Evolutionary conservation across 192 early-diverging fungal genomes (phyloP), one percentile per base, ranked within the genome.

Genomic region (Coemansia reversa): DNA sequence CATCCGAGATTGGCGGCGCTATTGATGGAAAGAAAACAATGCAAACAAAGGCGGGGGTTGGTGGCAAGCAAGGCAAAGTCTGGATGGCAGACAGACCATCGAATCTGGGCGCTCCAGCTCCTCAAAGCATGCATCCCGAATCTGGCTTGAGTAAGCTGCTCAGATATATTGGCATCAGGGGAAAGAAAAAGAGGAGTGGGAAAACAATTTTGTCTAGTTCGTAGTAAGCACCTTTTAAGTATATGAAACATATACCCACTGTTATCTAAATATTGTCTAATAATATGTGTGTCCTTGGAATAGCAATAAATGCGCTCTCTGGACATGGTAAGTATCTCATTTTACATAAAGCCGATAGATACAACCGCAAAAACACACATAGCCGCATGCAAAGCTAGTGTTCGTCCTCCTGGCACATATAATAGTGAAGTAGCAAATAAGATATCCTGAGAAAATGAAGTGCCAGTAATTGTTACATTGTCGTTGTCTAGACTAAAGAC

Each of bases 81-180:
- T 78, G 70, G 75, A 78, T 78, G 75, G 69, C 75, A 11, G 75
- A 72, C 54, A 50, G 70, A n/a, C 75, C 75, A n/a, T 78, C 75
- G 14, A 55, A 55, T 18, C 57, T 78, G 4, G 75, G 75, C 16
- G 62, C 62, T 4, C 33, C 75, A 3, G 75, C 65, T 23, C 52
- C 60, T 22, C 70, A 58, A 9, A 29, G 55, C 63, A 9, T 28
- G n/a, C 75, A 71, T 51, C 66, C 75, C 19, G 59, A 72, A 25
- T 69, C 66, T 7, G 70, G 66, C 0, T 58, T 78, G n/a, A 49
- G 53, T 3, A 70, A 78, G 59, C 35, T 63, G 18, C 29, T 78
- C 9, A 59, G 52, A 28, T 24, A 62, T 22, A 53, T 77, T 25
- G 55, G 51, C 9, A 63, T 76, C 29, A 27, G 57, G 12, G 29